Conservation (phyloP, 1,284 basidiomycete species). For the Cutaneotrichosporon dermatis region DNA sequence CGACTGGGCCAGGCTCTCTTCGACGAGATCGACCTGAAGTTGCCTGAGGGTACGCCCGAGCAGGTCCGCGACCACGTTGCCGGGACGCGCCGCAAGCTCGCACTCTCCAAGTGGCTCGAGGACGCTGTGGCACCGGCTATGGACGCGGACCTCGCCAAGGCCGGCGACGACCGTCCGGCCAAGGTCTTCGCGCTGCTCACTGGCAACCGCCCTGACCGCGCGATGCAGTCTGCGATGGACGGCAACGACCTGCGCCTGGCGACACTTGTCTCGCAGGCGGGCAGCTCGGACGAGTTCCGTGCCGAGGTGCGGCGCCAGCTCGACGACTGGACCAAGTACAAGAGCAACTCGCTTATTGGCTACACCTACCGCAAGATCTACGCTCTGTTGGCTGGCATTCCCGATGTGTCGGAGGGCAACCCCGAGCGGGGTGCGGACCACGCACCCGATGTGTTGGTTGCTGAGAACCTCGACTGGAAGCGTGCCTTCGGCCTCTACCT, state of each 20-base stretch:
- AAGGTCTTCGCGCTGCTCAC: slow-evolving; percentile 73
- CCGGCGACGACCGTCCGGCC: slow-evolving; percentile 52
- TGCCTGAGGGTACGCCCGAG: slow-evolving; percentile 59
- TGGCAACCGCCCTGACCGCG: slow-evolving; percentile 81
- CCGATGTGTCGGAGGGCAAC: slow-evolving; percentile 60
- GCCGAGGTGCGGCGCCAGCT: slow-evolving; percentile 75
- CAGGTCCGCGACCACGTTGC: slow-evolving; percentile 51
- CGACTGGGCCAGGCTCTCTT: slow-evolving; percentile 86
- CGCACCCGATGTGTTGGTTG: slow-evolving; percentile 64
- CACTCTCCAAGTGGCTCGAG: slow-evolving; percentile 81
- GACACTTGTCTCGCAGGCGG: slow-evolving; percentile 84
- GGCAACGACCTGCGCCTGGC: slow-evolving; percentile 79
- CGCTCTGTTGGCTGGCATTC: slow-evolving; percentile 75
- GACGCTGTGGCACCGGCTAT: slow-evolving; percentile 67
- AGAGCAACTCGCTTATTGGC: slow-evolving; percentile 67
- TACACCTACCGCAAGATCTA: slow-evolving; percentile 74
- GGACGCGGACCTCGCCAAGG: slow-evolving; percentile 66
- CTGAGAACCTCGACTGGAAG: slow-evolving; percentile 89
- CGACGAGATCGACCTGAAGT: slow-evolving; percentile 66
- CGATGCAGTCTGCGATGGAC: slow-evolving; percentile 70
- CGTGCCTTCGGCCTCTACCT: slow-evolving; percentile 83
- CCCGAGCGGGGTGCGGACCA: slow-evolving; percentile 57
- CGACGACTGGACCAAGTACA: slow-evolving; percentile 75
- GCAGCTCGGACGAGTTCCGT: slow-evolving; percentile 71
- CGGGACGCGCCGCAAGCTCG: slow-evolving; percentile 69